Evolutionary conservation across 352 stramenopile species (phyloP).

Genomic region (Plasmopara viticola): DNA sequence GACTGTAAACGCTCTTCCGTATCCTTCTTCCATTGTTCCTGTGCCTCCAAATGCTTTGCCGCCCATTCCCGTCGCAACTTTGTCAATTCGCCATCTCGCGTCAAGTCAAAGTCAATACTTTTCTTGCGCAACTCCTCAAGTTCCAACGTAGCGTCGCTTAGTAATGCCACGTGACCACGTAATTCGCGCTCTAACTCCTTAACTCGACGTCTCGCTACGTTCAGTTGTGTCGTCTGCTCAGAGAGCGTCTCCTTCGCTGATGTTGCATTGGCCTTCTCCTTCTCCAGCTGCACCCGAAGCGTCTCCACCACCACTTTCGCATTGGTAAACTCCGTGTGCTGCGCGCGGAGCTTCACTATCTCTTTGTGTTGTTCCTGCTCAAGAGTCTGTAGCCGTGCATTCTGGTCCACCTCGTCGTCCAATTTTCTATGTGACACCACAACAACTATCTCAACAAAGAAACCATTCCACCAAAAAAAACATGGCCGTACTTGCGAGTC

Average conservation of each 20-base stretch:
- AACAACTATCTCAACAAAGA: conserved; percentile 4
- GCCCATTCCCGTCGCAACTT: conserved; percentile 74
- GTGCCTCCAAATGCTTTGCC: conserved; percentile 61
- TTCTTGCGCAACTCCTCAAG: conserved; percentile 72
- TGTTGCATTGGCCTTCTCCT: conserved; percentile 54
- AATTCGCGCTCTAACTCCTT: conserved; percentile 73
- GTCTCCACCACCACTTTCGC: conserved; percentile 48
- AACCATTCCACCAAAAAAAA: conserved; percentile 2
- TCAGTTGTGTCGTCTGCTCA: conserved; percentile 58
- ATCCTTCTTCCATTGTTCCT: conserved; percentile 75
- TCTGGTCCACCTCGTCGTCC: conserved; percentile 69
- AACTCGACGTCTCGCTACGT: conserved; percentile 50
- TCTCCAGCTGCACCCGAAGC: conserved; percentile 41
- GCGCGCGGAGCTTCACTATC: conserved; percentile 61
- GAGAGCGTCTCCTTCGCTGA: conserved; percentile 77
- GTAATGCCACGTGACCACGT: conserved; percentile 31
- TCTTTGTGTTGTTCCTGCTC: conserved; percentile 78
- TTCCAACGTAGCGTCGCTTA: conserved; percentile 60
- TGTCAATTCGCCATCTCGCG: conserved; percentile 59
- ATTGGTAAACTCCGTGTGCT: conserved; percentile 64
- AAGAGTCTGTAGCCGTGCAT: conserved; percentile 58
- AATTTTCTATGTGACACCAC: conserved; percentile 40
- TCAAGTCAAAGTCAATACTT: conserved; percentile 62
- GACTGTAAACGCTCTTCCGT: conserved; percentile 58
- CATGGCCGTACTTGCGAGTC: conserved; percentile 43